These are phyloP conservation scores for Neurospora sp. DNA, from an alignment of 2,329 filamentous ascomycete species.

Conservation along the genomic window DNA sequence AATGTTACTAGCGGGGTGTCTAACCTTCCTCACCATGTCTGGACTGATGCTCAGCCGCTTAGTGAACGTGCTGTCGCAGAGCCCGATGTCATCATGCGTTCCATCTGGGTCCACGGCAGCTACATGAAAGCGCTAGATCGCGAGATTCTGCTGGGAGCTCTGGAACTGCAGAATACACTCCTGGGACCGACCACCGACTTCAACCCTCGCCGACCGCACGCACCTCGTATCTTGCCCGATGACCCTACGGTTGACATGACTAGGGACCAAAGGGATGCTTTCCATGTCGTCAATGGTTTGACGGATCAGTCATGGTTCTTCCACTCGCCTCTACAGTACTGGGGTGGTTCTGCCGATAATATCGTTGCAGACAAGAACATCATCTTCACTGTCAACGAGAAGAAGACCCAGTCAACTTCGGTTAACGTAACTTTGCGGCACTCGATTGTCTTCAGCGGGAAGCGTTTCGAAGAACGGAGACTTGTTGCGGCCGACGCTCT, in stretches of 20 bases:
- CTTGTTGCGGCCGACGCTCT: constrained; percentile 67
- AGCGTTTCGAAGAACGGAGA: constrained; percentile 57
- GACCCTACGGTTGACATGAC: constrained; percentile 28
- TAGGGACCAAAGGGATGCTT: constrained; percentile 38
- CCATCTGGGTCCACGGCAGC: constrained; percentile 71
- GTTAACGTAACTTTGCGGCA: constrained; percentile 68
- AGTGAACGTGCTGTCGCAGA: constrained; percentile 37
- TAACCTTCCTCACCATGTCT: constrained; percentile 68
- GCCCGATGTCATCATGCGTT: constrained; percentile 71
- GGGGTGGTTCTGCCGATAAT: constrained; percentile 54
- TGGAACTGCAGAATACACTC: constrained; percentile 61
- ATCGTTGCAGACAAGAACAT: constrained; percentile 55
- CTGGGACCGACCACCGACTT: constrained; percentile 52
- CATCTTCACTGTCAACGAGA: constrained; percentile 58
- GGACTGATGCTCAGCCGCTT: constrained; percentile 63
- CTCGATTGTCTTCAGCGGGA: constrained; percentile 76
- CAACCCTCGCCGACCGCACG: constrained; percentile 31
- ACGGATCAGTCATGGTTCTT: constrained; percentile 64
- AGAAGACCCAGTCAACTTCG: constrained; percentile 50
- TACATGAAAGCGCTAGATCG: constrained; percentile 68
- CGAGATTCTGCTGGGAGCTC: constrained; percentile 53
- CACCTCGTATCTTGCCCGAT: constrained; percentile 21
- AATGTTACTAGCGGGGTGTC: constrained; percentile 62
- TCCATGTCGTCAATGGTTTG: constrained; percentile 50
- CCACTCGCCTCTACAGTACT: constrained; percentile 76